Percentiles rank a stretch among this genome's conserved stretches.
These are phyloP conservation scores for Phaeosphaeriaceae sp. DNA, from an alignment of 2,329 filamentous ascomycete species.

Conservation along the genomic window DNA sequence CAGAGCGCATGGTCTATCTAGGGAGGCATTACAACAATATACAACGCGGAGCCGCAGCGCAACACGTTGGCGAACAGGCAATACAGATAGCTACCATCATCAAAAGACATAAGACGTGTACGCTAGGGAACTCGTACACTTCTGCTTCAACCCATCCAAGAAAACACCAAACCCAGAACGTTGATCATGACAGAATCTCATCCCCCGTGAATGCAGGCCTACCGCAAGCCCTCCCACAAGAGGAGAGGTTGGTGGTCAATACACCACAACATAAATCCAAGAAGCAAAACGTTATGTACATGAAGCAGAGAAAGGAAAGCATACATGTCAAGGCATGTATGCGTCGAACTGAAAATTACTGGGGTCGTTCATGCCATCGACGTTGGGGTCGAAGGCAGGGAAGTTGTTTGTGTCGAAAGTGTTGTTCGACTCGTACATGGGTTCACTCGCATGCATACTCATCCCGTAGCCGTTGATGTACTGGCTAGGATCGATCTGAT, in stretches of 20 bases:
- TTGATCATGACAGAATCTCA: slow-evolving; percentile 1
- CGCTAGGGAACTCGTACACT: slow-evolving; percentile 4
- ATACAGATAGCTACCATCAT: not conserved
- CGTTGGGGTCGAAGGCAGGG: slow-evolving; percentile 23
- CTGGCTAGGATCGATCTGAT: slow-evolving; percentile 20
- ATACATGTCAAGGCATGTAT: slow-evolving; percentile 21
- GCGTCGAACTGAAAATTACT: slow-evolving; percentile 39
- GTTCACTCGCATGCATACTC: slow-evolving; percentile 27
- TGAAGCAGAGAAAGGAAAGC: slow-evolving; percentile 7
- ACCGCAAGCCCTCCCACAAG: slow-evolving; percentile 24
- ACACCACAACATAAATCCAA: slow-evolving; percentile 20
- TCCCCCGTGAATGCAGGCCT: slow-evolving; percentile 29
- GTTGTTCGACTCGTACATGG: slow-evolving; percentile 7
- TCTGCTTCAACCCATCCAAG: not conserved
- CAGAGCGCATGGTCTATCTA: not conserved
- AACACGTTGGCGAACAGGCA: not conserved
- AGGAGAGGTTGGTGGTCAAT: slow-evolving; percentile 31
- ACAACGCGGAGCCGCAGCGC: not conserved
- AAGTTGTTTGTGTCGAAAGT: slow-evolving; percentile 26
- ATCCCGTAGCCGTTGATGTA: slow-evolving; percentile 27
- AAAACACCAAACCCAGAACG: not conserved
- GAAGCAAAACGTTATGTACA: slow-evolving; percentile 18
- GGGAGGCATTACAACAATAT: not conserved
- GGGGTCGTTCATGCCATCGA: slow-evolving; percentile 13
- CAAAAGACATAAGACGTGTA: slow-evolving; percentile 1